A percentile compares a stretch with the other conserved stretches of the same genome.
Conservation (phyloP, 1,284 basidiomycete genomes). For the Tilletia indica region DNA sequence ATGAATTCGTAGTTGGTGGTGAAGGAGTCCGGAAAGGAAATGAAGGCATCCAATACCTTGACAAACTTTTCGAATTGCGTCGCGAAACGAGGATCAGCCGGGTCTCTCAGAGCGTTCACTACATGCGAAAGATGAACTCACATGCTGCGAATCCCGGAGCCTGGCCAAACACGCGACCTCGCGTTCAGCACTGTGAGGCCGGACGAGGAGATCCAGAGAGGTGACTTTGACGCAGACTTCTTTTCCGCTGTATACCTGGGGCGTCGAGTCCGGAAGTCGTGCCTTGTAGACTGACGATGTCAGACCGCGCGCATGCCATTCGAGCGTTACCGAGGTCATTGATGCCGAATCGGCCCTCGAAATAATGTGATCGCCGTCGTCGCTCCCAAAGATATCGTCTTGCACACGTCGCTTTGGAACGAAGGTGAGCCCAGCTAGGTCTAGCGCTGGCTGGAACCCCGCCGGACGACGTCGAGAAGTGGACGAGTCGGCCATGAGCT, state of each 20-base stretch:
- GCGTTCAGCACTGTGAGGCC: constrained; percentile 36
- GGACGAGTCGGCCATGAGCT: background rate
- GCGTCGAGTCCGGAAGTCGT: background rate
- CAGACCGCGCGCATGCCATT: constrained; percentile 14
- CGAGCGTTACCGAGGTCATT: background rate
- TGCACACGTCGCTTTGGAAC: background rate
- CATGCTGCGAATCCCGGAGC: constrained; percentile 13
- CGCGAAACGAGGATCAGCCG: too few relatives aligned
- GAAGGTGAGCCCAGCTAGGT: background rate
- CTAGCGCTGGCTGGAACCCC: background rate
- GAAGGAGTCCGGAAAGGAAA: constrained; percentile 40
- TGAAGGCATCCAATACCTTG: constrained; percentile 34
- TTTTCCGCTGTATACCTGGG: background rate
- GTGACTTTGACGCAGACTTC: constrained; percentile 8
- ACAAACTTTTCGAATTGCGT: constrained; percentile 31
- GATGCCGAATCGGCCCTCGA: background rate
- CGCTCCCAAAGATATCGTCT: background rate
- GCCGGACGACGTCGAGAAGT: background rate
- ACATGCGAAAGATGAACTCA: background rate
- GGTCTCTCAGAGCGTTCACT: background rate
- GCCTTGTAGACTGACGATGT: constrained; percentile 14
- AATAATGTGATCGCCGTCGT: background rate
- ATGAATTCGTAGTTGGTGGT: constrained; percentile 29
- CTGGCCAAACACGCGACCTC: constrained; percentile 32
- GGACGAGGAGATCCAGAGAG: constrained; percentile 3